These are phyloP conservation scores for Thalassiosira mediterranea DNA, from an alignment of 352 stramenopile genomes.

Conservation along the genomic window DNA sequence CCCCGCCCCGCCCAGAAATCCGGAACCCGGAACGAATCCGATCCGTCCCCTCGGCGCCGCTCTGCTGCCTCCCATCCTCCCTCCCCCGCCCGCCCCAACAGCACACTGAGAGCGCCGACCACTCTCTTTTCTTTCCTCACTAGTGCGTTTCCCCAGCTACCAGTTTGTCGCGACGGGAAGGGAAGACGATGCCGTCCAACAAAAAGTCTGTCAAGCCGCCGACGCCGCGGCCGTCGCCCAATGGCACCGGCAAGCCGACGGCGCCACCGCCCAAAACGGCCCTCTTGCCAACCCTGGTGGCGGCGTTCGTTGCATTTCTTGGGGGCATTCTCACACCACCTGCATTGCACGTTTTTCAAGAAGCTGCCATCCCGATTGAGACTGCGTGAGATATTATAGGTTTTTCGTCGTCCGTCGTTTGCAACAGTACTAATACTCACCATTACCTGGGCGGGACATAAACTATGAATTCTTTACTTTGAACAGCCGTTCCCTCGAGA, in stretches of 20 bases:
- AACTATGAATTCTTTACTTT: too few species aligned
- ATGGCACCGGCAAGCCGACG: not conserved
- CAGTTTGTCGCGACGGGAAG: not conserved
- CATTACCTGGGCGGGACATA: too few species aligned
- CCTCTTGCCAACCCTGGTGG: conserved; percentile 5
- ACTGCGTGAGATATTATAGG: not conserved
- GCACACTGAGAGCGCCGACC: too few species aligned
- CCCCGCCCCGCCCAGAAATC: too few species aligned
- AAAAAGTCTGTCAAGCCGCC: conserved; percentile 1
- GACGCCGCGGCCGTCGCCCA: not conserved
- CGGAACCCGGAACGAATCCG: too few species aligned
- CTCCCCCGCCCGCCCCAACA: too few species aligned
- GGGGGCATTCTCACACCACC: conserved; percentile 35
- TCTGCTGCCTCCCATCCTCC: too few species aligned
- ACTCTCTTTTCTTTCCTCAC: too few species aligned
- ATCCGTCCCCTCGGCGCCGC: too few species aligned
- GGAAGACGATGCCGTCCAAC: conserved; percentile 1
- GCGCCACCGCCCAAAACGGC: conserved; percentile 2
- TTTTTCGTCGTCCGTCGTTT: conserved; percentile 4
- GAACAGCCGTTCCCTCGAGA: conserved; percentile 5
- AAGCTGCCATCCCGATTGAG: too few species aligned
- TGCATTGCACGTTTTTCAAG: conserved; percentile 7
- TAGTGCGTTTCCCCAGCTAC: too few species aligned
- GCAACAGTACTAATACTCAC: not conserved
- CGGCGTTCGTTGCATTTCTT: conserved; percentile 26